phyloP scores from a whole-genome alignment of 2,329 filamentous ascomycete genomes.

The Aspergillus sp. region DNA sequence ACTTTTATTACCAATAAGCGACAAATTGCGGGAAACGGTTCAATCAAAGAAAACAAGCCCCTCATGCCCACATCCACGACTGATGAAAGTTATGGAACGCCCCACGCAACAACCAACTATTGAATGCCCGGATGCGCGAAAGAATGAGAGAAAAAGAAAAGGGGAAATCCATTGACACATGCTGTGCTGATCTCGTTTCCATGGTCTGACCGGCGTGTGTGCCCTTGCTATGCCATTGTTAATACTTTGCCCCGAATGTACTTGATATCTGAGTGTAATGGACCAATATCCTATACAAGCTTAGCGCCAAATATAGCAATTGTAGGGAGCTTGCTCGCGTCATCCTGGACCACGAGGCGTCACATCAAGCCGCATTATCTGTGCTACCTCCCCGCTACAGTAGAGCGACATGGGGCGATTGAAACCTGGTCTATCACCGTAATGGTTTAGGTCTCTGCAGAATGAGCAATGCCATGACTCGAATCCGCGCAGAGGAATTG shows the following conservation, averaged over 20 bases:
- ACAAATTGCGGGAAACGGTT: neutral
- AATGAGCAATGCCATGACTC: no score
- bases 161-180: neutral
- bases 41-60: neutral
- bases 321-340: no score
- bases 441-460: no score
- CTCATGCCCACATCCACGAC: neutral
- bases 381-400: no score
- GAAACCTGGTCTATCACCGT: no score
- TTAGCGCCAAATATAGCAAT: no score
- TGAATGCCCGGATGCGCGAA: conserved; percentile 4
- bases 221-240: neutral
- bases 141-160: neutral
- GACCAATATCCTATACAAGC: no score
- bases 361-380: no score
- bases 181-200: conserved; percentile 7
- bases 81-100: neutral
- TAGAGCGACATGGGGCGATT: no score
- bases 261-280: no score
- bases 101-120: conserved; percentile 8
- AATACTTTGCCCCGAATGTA: neutral
- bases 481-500: no score
- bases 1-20: neutral
- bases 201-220: conserved; percentile 7
- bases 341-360: no score